Base-by-base conservation (phyloP, 73 alveolate species). In the Paramecium bursaria region DNA sequence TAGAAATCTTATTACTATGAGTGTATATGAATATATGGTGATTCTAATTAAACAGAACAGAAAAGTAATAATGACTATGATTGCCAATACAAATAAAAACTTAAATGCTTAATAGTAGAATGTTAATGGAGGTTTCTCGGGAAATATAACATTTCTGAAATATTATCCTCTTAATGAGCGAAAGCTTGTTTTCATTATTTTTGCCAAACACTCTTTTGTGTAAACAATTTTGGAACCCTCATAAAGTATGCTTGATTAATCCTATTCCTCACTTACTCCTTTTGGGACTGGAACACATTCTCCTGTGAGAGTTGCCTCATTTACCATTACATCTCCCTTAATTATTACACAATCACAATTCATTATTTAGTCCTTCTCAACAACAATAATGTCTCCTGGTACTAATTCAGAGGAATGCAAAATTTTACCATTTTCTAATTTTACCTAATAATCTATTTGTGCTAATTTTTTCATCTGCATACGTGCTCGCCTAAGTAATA, bases 301-400 rank as follows among this genome's bases (percentile, higher is more conserved):
- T 3, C 98, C 98, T 27, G 98, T 93, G 52, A 93, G 88, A 88
- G 91, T 91, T 23, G 87, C 61, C 85, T 94, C 97, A 44, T 90
- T 92, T 46, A 90, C 77, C 30, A 91, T 75, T 39, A 90, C 61
- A 67, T 90, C 88, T 3, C 98, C 98, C 35, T 85, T 47, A 46
- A 94, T 82, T 46, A 92, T 52, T 48, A 93, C 47, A 74, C 94
- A 90, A 86, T 94, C 98, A 29, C 98, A 94, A 48, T 57, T 57
- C 19, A 57, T 2, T 57, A 29, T 6, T 2, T 29, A 26, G 2
- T 57, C 30, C 5, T 57, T 31, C 15, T 57, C 49, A 57, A 57
- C 21, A 27, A 11, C 11, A 31, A 57, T 29, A 29, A 17, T 25
- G 31, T 57, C 76, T 57, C 76, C 76, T 10, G 39, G 50, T 3